Evolutionary conservation across 75 land plant genomes (phyloP).

Genomic region (Ceratopteris richardii): DNA sequence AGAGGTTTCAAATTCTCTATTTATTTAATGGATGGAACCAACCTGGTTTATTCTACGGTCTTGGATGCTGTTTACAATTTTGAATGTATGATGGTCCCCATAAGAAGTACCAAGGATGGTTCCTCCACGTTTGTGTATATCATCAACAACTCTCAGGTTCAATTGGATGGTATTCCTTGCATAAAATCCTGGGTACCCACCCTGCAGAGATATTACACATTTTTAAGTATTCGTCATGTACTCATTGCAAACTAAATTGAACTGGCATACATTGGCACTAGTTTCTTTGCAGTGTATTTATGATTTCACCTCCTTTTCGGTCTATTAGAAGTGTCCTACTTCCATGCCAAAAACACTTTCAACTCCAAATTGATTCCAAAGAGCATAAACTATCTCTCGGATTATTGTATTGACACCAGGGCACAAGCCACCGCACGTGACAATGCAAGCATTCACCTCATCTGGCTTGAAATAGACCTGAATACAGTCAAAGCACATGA

Average conservation of each 20-base stretch:
- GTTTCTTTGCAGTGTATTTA: too few species aligned
- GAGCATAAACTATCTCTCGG: slow-evolving; percentile 54
- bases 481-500: too few species aligned
- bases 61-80: slow-evolving; percentile 55
- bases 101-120: slow-evolving; percentile 51
- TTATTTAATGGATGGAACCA: not conserved
- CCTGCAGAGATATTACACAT: slow-evolving; percentile 15
- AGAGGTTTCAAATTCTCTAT: not conserved
- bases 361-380: slow-evolving; percentile 53
- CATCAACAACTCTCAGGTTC: slow-evolving; percentile 42
- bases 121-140: slow-evolving; percentile 61
- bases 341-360: slow-evolving; percentile 40
- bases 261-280: too few species aligned
- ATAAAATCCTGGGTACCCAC: slow-evolving; percentile 52
- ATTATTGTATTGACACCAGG: slow-evolving; percentile 37
- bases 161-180: slow-evolving; percentile 37
- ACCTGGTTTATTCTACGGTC: slow-evolving; percentile 59
- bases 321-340: too few species aligned
- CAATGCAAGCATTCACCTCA: slow-evolving; percentile 59
- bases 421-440: slow-evolving; percentile 44
- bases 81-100: slow-evolving; percentile 43
- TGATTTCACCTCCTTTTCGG: too few species aligned
- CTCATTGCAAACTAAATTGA: not conserved
- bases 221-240: not conserved
- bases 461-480: slow-evolving; percentile 51